Conservation (phyloP, 495 filamentous ascomycete species). For the Aspergillus kassunensis region DNA sequence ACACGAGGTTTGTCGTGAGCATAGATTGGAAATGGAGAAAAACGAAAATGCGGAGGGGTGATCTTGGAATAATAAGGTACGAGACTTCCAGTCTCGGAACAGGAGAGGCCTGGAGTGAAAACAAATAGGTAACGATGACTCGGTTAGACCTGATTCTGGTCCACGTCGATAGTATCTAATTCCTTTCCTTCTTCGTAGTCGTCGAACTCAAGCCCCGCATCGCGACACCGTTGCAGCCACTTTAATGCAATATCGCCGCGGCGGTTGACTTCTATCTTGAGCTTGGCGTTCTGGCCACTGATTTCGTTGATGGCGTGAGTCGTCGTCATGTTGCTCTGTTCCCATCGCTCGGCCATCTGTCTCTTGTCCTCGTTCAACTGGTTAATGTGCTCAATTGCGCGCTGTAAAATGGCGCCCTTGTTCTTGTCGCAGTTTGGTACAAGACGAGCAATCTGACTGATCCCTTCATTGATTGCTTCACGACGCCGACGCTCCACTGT, state of each 20-base stretch:
- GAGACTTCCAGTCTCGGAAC: neutral
- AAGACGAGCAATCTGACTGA: constrained; percentile 96
- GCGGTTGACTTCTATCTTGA: constrained; percentile 73
- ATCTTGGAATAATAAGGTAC: too few relatives aligned
- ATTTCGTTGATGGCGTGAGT: constrained; percentile 93
- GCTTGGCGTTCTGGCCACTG: constrained; percentile 79
- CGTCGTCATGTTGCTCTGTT: constrained; percentile 89
- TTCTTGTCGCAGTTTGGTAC: constrained; percentile 99
- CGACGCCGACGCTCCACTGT: constrained; percentile 93
- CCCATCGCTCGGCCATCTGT: constrained; percentile 94
- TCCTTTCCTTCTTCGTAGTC: constrained; percentile 46
- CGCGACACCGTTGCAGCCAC: constrained; percentile 80
- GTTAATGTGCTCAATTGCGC: constrained; percentile 89
- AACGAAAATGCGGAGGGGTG: too few relatives aligned
- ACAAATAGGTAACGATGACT: constrained; percentile 4
- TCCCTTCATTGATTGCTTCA: constrained; percentile 98
- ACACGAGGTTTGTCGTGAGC: too few relatives aligned
- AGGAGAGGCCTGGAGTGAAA: constrained; percentile 8
- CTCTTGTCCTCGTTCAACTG: constrained; percentile 93
- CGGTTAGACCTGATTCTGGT: constrained; percentile 27
- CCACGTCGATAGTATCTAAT: constrained; percentile 37
- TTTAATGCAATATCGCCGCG: constrained; percentile 47
- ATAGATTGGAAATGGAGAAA: neutral
- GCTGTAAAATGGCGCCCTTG: constrained; percentile 93
- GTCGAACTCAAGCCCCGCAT: constrained; percentile 61